phyloP scores from a whole-genome alignment of 2,329 filamentous ascomycete genomes.

The Fusarium domesticum region DNA sequence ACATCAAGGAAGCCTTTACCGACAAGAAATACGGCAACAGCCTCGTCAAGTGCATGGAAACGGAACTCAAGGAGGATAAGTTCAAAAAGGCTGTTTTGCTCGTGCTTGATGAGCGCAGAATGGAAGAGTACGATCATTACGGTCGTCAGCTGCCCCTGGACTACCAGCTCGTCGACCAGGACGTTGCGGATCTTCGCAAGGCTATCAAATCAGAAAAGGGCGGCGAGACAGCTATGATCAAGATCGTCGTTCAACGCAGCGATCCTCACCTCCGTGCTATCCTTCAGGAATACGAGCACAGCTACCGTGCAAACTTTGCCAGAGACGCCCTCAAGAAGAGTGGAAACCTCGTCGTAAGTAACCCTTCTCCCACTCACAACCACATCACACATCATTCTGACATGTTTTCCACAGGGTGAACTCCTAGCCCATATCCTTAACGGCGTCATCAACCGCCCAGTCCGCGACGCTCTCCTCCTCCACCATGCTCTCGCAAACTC shows the following conservation, averaged over 20 bases:
- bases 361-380: background rate
- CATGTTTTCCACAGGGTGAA: constrained; percentile 67
- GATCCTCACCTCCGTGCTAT: constrained; percentile 81
- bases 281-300: constrained; percentile 69
- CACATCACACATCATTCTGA: constrained; percentile 3
- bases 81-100: constrained; percentile 86
- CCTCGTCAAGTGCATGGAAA: constrained; percentile 80
- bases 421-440: constrained; percentile 93
- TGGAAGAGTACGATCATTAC: constrained; percentile 72
- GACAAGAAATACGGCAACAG: constrained; percentile 90
- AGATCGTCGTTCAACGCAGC: constrained; percentile 75
- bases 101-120: constrained; percentile 76
- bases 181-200: constrained; percentile 68
- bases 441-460: constrained; percentile 91
- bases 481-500: constrained; percentile 83
- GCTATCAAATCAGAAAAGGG: constrained; percentile 71
- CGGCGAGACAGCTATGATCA: constrained; percentile 83
- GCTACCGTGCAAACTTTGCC: constrained; percentile 78
- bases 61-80: constrained; percentile 91
- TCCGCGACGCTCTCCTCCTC: constrained; percentile 85
- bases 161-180: constrained; percentile 59
- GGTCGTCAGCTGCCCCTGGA: constrained; percentile 60
- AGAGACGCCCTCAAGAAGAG: constrained; percentile 84
- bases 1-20: constrained; percentile 83
- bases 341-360: constrained; percentile 83